phyloP scores from a whole-genome alignment of 148 eudicot species.

The Talinum fruticosum region DNA sequence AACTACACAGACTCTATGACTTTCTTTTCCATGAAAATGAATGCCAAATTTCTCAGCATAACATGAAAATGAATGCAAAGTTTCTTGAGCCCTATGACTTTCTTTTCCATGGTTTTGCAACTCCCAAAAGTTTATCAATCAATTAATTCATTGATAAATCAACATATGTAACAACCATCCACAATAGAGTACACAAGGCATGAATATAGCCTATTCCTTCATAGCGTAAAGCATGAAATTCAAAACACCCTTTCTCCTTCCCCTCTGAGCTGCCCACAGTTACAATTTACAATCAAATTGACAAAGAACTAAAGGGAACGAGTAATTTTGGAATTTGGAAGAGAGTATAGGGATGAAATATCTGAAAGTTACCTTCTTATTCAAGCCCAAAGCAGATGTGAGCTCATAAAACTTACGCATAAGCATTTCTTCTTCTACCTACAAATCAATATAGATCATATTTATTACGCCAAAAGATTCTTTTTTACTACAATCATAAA shows the following conservation, averaged over 20 bases:
- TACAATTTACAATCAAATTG: background rate
- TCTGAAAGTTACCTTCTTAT: constrained; percentile 25
- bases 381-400: constrained; percentile 42
- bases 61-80: background rate
- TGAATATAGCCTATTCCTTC: background rate
- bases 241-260: background rate
- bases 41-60: too few species aligned
- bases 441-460: constrained; percentile 14
- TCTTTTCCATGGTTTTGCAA: background rate
- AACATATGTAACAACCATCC: background rate
- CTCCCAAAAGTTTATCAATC: background rate
- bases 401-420: constrained; percentile 64
- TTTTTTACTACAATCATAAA: too few species aligned
- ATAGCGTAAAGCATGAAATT: background rate
- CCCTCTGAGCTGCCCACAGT: background rate
- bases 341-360: background rate
- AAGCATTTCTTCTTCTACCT: constrained; percentile 75
- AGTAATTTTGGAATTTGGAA: too few species aligned
- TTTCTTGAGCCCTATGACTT: background rate
- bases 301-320: background rate
- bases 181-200: too few species aligned
- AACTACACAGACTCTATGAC: too few species aligned
- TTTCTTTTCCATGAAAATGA: too few species aligned
- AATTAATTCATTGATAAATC: background rate
- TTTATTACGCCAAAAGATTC: constrained; percentile 5